Conservation (phyloP, 345 rosid genomes). For the Euclidium syriacum region DNA sequence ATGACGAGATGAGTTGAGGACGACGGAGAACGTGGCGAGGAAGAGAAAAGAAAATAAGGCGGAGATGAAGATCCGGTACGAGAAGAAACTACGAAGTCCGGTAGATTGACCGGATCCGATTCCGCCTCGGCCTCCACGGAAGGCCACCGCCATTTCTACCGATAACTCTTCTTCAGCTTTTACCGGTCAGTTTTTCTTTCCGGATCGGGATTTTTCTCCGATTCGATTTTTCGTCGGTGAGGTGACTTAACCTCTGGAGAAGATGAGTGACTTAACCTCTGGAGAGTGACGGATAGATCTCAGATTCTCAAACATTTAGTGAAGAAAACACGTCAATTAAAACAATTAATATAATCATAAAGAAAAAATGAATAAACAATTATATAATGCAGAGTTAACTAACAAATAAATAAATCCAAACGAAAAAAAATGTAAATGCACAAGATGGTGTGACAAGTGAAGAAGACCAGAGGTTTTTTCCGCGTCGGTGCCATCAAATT, state of each 20-base stretch:
- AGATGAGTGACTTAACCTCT: slow-evolving; percentile 13
- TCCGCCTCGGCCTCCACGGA: slow-evolving; percentile 58
- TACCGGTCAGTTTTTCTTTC: neutral
- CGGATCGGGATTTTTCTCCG: slow-evolving; percentile 10
- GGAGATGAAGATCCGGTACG: slow-evolving; percentile 78
- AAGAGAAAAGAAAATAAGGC: slow-evolving; percentile 78
- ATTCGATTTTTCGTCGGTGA: slow-evolving; percentile 21
- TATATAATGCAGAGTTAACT: slow-evolving; percentile 18
- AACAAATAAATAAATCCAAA: neutral
- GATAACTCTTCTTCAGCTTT: slow-evolving; percentile 9
- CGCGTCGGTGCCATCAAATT: slow-evolving; percentile 24
- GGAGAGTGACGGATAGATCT: slow-evolving; percentile 33
- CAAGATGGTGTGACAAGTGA: neutral
- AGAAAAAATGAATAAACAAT: neutral
- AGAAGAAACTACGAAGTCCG: slow-evolving; percentile 57
- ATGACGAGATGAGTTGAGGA: slow-evolving; percentile 56
- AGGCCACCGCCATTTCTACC: slow-evolving; percentile 65
- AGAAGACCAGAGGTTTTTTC: neutral
- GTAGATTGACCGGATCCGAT: slow-evolving; percentile 43
- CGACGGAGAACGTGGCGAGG: slow-evolving; percentile 68
- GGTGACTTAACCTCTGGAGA: neutral
- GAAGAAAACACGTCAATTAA: slow-evolving; percentile 13
- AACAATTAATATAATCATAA: neutral
- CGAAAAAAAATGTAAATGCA: neutral
- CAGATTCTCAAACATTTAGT: slow-evolving; percentile 21